Evolutionary conservation across 352 stramenopile species (phyloP).

Genomic region (Pythium sp.): DNA sequence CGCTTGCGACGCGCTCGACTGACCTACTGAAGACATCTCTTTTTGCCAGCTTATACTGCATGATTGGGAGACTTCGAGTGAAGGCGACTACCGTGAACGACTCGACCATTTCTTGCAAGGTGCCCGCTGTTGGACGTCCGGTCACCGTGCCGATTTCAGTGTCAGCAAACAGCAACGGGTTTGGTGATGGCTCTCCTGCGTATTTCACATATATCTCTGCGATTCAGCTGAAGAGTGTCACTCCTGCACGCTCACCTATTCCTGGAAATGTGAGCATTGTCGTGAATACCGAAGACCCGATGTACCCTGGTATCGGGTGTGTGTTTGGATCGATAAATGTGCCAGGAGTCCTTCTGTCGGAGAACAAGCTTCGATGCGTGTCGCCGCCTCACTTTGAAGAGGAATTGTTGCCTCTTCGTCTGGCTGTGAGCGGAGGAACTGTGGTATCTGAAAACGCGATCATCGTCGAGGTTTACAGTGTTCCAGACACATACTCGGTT

Average conservation of each 20-base stretch:
- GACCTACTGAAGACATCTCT: neutral
- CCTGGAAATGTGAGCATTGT: constrained; percentile 15
- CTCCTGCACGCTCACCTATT: neutral
- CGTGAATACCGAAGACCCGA: constrained; percentile 19
- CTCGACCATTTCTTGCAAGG: constrained; percentile 26
- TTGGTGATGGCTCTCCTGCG: neutral
- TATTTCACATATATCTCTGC: constrained; percentile 20
- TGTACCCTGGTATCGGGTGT: constrained; percentile 28
- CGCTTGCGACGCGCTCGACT: neutral
- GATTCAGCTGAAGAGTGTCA: constrained; percentile 7
- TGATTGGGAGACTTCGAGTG: constrained; percentile 26
- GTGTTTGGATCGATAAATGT: constrained; percentile 31
- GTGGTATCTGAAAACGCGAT: constrained; percentile 40
- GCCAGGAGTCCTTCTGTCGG: constrained; percentile 17
- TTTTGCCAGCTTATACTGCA: constrained; percentile 24
- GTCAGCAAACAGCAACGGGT: constrained; percentile 8
- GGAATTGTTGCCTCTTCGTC: constrained; percentile 22
- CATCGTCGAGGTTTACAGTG: constrained; percentile 30
- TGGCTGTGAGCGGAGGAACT: constrained; percentile 19
- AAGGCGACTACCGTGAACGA: constrained; percentile 19
- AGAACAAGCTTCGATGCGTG: constrained; percentile 26
- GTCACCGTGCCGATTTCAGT: constrained; percentile 26
- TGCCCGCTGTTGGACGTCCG: constrained; percentile 21
- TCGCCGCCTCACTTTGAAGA: constrained; percentile 22
- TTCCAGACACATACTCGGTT: constrained; percentile 13